These are phyloP conservation scores for Aspergillus aculeatinus DNA, from an alignment of 2,329 filamentous ascomycete genomes.

Conservation along the genomic window DNA sequence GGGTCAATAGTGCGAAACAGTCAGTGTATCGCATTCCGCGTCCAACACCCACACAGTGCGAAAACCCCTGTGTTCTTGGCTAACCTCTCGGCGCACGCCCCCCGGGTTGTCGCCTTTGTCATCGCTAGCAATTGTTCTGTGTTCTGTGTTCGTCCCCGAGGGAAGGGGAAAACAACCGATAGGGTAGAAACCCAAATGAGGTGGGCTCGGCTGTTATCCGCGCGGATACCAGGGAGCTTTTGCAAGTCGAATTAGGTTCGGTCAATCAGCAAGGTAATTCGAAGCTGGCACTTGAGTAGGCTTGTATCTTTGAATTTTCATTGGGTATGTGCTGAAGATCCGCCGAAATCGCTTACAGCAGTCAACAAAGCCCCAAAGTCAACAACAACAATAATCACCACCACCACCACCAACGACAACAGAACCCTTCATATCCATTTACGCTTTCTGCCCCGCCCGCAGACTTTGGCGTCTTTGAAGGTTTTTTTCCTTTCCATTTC, in stretches of 20 bases:
- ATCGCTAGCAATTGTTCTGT: neutral
- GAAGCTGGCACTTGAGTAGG: neutral
- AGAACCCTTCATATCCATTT: neutral
- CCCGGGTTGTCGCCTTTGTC: no score
- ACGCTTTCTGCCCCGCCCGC: neutral
- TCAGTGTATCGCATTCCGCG: neutral
- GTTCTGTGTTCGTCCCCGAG: neutral
- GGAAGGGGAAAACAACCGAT: neutral
- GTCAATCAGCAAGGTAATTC: neutral
- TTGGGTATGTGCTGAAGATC: neutral
- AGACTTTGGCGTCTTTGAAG: neutral
- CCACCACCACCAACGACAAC: neutral
- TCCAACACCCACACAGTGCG: no score
- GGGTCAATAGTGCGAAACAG: neutral
- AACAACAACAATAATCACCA: neutral
- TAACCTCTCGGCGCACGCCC: no score
- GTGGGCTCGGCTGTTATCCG: conserved; percentile 3
- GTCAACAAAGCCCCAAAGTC: neutral
- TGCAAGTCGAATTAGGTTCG: neutral
- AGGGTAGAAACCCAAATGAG: neutral
- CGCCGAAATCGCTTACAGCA: neutral
- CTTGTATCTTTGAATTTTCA: neutral
- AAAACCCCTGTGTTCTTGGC: no score
- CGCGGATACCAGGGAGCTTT: neutral
- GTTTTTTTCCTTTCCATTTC: no score